phyloP scores from a whole-genome alignment of 2,329 filamentous ascomycete species.

The Parasarocladium wereldwijsianum region DNA sequence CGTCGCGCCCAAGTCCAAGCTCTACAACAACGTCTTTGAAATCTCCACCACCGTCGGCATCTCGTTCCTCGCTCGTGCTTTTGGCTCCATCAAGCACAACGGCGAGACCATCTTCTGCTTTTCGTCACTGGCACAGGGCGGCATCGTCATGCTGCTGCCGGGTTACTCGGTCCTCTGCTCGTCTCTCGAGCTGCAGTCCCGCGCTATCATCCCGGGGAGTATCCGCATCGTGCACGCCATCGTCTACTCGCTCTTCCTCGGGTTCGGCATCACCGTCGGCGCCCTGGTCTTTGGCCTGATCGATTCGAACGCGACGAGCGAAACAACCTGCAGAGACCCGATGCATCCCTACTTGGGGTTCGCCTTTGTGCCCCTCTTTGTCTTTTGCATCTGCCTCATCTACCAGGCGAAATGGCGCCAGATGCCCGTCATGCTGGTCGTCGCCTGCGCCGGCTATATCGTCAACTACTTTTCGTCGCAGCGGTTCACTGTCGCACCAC shows the following conservation, averaged over 20 bases:
- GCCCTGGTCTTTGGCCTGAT: slow-evolving; percentile 48
- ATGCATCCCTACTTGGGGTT: slow-evolving; percentile 38
- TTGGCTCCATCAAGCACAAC: slow-evolving; percentile 37
- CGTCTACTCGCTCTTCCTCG: slow-evolving; percentile 58
- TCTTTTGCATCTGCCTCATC: slow-evolving; percentile 57
- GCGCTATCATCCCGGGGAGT: slow-evolving; percentile 53
- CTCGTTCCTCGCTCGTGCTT: slow-evolving; percentile 46
- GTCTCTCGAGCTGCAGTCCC: slow-evolving; percentile 51
- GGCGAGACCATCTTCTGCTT: slow-evolving; percentile 43
- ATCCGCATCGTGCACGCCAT: slow-evolving; percentile 64
- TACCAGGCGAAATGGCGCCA: slow-evolving; percentile 76
- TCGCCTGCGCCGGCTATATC: slow-evolving; percentile 59
- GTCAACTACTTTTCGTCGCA: slow-evolving; percentile 60
- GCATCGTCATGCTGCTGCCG: slow-evolving; percentile 51
- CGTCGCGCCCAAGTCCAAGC: slow-evolving; percentile 51
- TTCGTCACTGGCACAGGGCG: slow-evolving; percentile 47
- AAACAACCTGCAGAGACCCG: slow-evolving; percentile 24
- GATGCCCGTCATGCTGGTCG: slow-evolving; percentile 60
- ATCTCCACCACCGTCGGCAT: slow-evolving; percentile 46
- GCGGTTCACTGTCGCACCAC: slow-evolving; percentile 53
- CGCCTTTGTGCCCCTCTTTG: slow-evolving; percentile 60
- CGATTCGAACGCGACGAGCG: slow-evolving; percentile 34
- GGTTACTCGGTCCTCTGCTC: slow-evolving; percentile 44
- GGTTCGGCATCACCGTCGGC: slow-evolving; percentile 57
- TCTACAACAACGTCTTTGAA: slow-evolving; percentile 54